Conservation (phyloP, 257 asterid genomes). For the Henckelia pumila region DNA sequence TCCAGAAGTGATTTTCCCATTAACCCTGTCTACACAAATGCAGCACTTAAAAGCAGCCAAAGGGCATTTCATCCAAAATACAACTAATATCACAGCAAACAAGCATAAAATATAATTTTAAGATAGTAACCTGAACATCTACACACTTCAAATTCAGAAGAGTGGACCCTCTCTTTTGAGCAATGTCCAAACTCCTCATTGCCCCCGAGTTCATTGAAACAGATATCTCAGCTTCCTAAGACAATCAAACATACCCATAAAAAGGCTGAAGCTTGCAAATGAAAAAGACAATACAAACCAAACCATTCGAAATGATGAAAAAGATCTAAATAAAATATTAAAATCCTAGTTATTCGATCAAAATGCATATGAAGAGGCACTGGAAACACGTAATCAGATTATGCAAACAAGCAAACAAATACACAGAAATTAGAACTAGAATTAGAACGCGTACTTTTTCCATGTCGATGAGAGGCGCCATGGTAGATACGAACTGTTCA, state of each 20-base stretch:
- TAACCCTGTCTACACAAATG: slow-evolving; percentile 67
- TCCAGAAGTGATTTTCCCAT: slow-evolving; percentile 90
- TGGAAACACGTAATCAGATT: not conserved
- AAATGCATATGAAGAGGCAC: not conserved
- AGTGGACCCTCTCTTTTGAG: slow-evolving; percentile 89
- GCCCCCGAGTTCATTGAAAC: slow-evolving; percentile 73
- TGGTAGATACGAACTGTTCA: slow-evolving; percentile 83
- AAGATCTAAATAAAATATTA: not conserved
- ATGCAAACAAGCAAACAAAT: not conserved
- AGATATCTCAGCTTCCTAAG: slow-evolving; percentile 90
- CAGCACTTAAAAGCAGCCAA: slow-evolving; percentile 25
- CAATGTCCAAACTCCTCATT: slow-evolving; percentile 77
- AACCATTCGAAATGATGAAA: not conserved
- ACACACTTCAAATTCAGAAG: slow-evolving; percentile 88
- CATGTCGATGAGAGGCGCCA: slow-evolving; percentile 89
- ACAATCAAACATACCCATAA: slow-evolving; percentile 15
- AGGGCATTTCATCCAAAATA: not conserved
- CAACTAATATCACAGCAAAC: not conserved
- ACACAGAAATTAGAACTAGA: not conserved
- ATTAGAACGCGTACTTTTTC: slow-evolving; percentile 53
- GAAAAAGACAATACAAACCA: not conserved
- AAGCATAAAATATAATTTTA: slow-evolving; percentile 15
- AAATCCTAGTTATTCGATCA: slow-evolving; percentile 11
- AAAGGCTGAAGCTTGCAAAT: slow-evolving; percentile 8
- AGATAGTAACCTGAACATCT: slow-evolving; percentile 66